Base-by-base conservation (phyloP, 2,329 filamentous ascomycete genomes). In the Fulvia fulva region DNA sequence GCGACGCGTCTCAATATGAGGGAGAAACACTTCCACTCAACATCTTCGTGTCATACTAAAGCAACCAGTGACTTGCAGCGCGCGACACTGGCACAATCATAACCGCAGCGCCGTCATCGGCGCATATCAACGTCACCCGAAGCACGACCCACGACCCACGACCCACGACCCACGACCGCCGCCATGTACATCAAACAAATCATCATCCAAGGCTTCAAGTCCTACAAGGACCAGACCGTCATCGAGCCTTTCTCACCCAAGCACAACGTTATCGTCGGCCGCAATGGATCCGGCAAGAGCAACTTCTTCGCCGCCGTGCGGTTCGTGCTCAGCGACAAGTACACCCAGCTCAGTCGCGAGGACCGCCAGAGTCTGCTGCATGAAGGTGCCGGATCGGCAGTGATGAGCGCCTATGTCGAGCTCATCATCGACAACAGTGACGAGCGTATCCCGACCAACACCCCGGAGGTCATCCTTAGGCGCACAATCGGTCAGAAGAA, bases 241-340 rank as follows among this genome's bases (percentile, higher is more conserved):
- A 97, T 97, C 74, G 94, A 99, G 74, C 93, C 93, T 61, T 99
- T 99, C 77, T 97, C 93, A 46, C 88, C 93, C 54, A 95, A 95
- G 70, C 94, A 93, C 70, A 99, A 99, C 80, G 92, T 99, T 67
- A 96, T 99, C 70, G 94, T 99, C 71, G 94, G 94, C 67, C 93
- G 94, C 80, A 99, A 99, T 86, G 94, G 94, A 66, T 97, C 94
- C 2, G 94, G 94, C 71, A 99, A 99, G 83, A 97, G 91, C 75
- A 99, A 99, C 78, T 99, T 99, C 84, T 99, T 99, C 77, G 93
- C 94, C 53, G 94, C 94, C 46, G 97, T 99, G 76, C 91, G 94
- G 58, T 99, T 99, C 77, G 95, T 97, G 47, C 87, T 99, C 63
- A 94, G 92, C 76, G 94, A 99, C 85, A 61, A 65, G 30, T 99